These are phyloP conservation scores for Aphanoascus verrucosus DNA, from an alignment of 2,329 filamentous ascomycete species.

Conservation along the genomic window DNA sequence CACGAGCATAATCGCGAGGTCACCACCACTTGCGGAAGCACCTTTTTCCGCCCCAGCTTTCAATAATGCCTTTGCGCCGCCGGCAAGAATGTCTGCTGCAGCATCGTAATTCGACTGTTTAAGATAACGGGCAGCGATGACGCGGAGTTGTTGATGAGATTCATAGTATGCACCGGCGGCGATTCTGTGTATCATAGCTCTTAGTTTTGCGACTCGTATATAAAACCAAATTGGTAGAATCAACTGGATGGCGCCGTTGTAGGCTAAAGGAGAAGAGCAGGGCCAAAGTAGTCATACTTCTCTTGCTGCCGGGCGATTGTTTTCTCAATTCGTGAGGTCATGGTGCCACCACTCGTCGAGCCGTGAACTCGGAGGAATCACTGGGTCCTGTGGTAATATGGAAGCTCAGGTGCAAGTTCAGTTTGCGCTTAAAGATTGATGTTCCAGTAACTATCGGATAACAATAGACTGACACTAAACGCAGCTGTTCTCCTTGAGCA, in stretches of 20 bases:
- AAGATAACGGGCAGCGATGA: slow-evolving; percentile 86
- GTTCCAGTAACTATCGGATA: too few relatives aligned
- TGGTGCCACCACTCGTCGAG: slow-evolving; percentile 12
- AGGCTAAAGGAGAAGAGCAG: not conserved
- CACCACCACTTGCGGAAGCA: slow-evolving; percentile 87
- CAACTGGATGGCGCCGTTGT: not conserved
- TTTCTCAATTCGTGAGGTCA: slow-evolving; percentile 50
- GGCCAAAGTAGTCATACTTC: slow-evolving; percentile 43
- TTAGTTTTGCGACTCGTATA: not conserved
- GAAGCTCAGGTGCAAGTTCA: not conserved
- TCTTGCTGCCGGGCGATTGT: slow-evolving; percentile 66
- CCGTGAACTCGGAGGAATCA: not conserved
- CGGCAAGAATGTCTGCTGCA: slow-evolving; percentile 76
- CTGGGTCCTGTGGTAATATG: not conserved
- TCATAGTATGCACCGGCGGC: slow-evolving; percentile 90
- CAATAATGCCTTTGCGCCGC: slow-evolving; percentile 73
- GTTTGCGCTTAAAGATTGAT: too few relatives aligned
- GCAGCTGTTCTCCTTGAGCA: too few relatives aligned
- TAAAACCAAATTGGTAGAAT: not conserved
- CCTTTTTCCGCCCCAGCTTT: slow-evolving; percentile 54
- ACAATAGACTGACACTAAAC: too few relatives aligned
- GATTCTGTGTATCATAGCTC: slow-evolving; percentile 48
- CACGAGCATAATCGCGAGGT: slow-evolving; percentile 74
- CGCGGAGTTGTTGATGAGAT: slow-evolving; percentile 94
- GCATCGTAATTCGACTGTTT: slow-evolving; percentile 76